These are phyloP conservation scores for Neurospora sp. DNA, from an alignment of 495 filamentous ascomycete genomes.

Conservation along the genomic window DNA sequence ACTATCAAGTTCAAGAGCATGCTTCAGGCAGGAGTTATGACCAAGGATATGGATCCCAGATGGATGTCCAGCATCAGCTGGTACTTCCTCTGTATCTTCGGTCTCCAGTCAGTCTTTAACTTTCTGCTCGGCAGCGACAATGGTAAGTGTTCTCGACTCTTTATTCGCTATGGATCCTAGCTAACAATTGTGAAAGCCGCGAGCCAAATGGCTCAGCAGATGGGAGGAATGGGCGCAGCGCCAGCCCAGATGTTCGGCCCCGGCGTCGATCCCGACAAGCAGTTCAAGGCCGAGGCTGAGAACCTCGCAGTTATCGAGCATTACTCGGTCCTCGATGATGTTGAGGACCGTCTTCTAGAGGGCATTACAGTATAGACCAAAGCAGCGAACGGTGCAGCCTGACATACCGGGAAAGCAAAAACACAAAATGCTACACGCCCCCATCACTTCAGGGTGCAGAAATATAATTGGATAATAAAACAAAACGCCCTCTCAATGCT, in stretches of 20 bases:
- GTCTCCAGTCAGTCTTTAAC: slow-evolving; percentile 93
- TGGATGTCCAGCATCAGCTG: slow-evolving; percentile 98
- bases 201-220: slow-evolving; percentile 89
- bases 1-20: slow-evolving; percentile 99
- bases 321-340: slow-evolving; percentile 74
- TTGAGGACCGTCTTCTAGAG: slow-evolving; percentile 72
- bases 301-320: slow-evolving; percentile 93
- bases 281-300: slow-evolving; percentile 84
- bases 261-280: slow-evolving; percentile 89
- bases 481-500: background rate
- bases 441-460: background rate
- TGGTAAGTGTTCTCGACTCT: slow-evolving; percentile 43
- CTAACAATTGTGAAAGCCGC: slow-evolving; percentile 51
- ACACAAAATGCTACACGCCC: background rate
- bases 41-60: slow-evolving; percentile 87
- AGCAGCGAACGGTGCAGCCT: background rate
- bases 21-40: slow-evolving; percentile 93
- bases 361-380: slow-evolving; percentile 32
- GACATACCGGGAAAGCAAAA: background rate
- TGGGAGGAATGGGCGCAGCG: slow-evolving; percentile 40
- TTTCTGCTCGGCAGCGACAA: slow-evolving; percentile 95
- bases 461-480: background rate
- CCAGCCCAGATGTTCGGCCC: slow-evolving; percentile 67
- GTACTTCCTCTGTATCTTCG: slow-evolving; percentile 97
- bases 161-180: background rate